phyloP scores from a whole-genome alignment of 805 yeast species.

The Candida alai region DNA sequence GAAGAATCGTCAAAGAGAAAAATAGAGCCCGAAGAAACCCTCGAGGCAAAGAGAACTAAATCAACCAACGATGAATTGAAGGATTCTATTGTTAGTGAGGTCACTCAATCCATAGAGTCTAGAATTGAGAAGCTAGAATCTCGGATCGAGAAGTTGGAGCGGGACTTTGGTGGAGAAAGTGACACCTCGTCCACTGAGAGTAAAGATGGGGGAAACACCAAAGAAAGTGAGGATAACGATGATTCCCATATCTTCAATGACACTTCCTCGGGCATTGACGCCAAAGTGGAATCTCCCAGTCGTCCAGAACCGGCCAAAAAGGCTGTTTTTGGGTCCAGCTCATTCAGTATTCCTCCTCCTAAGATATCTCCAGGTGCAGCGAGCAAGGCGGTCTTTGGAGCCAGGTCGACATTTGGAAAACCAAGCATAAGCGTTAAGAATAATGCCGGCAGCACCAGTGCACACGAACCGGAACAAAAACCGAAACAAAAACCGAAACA shows the following conservation, averaged over 20 bases:
- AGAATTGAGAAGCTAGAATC: conserved; percentile 7
- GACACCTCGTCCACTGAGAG: neutral
- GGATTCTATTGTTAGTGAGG: conserved; percentile 28
- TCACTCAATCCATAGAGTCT: conserved; percentile 19
- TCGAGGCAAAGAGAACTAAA: conserved; percentile 9
- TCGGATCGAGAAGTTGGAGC: conserved; percentile 8
- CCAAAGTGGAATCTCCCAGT: too few species aligned
- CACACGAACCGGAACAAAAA: too few species aligned
- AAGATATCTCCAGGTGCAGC: conserved; percentile 8
- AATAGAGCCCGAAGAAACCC: conserved; percentile 12
- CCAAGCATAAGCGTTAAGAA: conserved; percentile 9
- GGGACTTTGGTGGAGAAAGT: conserved; percentile 4
- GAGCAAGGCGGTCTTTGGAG: conserved; percentile 33
- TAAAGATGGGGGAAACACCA: conserved; percentile 2
- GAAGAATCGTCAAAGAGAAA: conserved; percentile 18
- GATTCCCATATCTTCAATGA: too few species aligned
- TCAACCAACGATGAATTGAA: conserved; percentile 22
- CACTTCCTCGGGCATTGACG: too few species aligned
- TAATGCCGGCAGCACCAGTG: neutral
- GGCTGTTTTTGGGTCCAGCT: conserved; percentile 18
- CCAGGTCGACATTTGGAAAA: conserved; percentile 39
- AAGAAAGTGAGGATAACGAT: too few species aligned
- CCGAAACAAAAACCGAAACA: conserved; percentile 3
- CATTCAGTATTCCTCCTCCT: conserved; percentile 14
- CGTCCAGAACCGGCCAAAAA: neutral